phyloP scores from a whole-genome alignment of 257 asterid genomes.

The Salvia hispanica region DNA sequence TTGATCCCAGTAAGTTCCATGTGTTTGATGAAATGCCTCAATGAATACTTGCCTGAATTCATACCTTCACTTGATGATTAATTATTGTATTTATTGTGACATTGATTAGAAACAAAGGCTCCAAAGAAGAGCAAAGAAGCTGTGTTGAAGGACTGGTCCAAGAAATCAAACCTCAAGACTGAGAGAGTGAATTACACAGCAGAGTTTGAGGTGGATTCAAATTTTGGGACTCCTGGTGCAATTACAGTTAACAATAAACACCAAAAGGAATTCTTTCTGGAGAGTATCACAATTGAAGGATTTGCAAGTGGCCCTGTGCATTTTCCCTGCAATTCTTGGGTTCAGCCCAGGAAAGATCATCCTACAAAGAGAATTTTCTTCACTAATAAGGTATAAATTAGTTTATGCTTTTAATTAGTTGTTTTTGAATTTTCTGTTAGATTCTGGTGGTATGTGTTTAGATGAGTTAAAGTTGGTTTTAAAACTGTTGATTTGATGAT shows the following conservation, averaged over 20 bases:
- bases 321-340: constrained; percentile 93
- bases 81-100: background rate
- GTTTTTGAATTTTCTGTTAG: background rate
- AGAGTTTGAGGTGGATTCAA: constrained; percentile 71
- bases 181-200: constrained; percentile 84
- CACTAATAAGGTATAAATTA: constrained; percentile 68
- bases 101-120: constrained; percentile 54
- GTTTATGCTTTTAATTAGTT: background rate
- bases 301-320: constrained; percentile 85
- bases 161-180: constrained; percentile 70
- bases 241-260: constrained; percentile 74
- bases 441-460: background rate
- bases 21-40: background rate
- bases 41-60: background rate
- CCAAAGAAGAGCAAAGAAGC: constrained; percentile 73
- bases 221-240: constrained; percentile 88
- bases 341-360: constrained; percentile 72
- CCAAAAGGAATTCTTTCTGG: constrained; percentile 85
- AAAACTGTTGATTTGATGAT: constrained; percentile 13
- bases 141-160: constrained; percentile 83
- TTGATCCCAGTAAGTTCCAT: constrained; percentile 70
- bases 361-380: constrained; percentile 80
- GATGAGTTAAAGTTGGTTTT: background rate
- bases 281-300: constrained; percentile 84
- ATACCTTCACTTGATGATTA: background rate